Base-by-base conservation (phyloP, 2,329 filamentous ascomycete species). In the Alternaria arborescens region DNA sequence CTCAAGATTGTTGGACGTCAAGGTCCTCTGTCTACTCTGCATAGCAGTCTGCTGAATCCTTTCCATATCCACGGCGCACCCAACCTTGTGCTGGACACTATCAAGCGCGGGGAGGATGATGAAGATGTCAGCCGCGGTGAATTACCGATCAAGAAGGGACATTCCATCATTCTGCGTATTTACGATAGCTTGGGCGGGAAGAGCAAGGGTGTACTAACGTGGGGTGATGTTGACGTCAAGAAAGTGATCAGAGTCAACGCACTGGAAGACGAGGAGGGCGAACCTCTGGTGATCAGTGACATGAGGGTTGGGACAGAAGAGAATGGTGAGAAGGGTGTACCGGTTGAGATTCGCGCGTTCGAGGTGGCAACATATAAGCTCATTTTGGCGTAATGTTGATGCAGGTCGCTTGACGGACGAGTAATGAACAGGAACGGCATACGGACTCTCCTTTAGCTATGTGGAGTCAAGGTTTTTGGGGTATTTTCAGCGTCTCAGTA, bases 131-230 rank as follows among this genome's bases (percentile, higher is more conserved):
- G 77, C 30, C 77, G 81, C 28, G 77, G 82, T 14, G 83, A 83
- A 52, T 80, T 94, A 32, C 85, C 87, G 0, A 54, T 68, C 3
- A 87, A 91, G 58, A 86, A 87, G 69, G 93, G 92, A 0, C 87
- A 87, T 77, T 96, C 91, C 75, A 85, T 98, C 47, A 89, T 99
- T 61, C 68, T 97, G 60, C 86, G 95, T 1, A 84, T 97, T 20
- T 99, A 96, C 75, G 95, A 99, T 77, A 90, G 90, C 61, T 81
- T 98, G 42, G 95, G 95, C 46, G 95, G 95, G 0, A 90, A 88
- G 71, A 89, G 88, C 63, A 87, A 89, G 64, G 94, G 91, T 2
- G 87, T 83, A 1, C 87, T 97, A 71, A 80, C 84, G 44, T 90
- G 90, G 50, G 82, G 81, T 0, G 84, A 80, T 8, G 86, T 94